phyloP scores from a whole-genome alignment of 148 eudicot species.

The Rhododendron molle region DNA sequence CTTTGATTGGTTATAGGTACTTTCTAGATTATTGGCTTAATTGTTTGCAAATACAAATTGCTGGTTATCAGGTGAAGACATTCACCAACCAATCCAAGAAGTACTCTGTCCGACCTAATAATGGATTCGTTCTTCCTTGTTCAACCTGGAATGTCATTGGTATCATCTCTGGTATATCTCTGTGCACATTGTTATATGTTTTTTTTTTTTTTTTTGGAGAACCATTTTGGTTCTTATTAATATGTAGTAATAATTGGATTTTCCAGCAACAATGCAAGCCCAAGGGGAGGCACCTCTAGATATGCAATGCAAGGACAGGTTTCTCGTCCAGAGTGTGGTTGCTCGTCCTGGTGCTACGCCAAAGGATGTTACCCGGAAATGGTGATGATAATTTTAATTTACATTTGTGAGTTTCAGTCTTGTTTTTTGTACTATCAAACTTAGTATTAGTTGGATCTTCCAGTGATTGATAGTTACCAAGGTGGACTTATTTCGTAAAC shows the following conservation, averaged over 20 bases:
- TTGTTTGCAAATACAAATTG: background rate
- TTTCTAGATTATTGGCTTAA: background rate
- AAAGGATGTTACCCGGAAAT: conserved; percentile 75
- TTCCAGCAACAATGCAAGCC: conserved; percentile 81
- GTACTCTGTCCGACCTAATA: conserved; percentile 75
- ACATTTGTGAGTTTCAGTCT: background rate
- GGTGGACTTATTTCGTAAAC: conserved; percentile 5
- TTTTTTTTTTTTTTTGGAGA: background rate
- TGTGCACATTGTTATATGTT: background rate
- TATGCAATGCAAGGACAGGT: conserved; percentile 86
- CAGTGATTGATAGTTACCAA: background rate
- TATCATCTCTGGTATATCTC: background rate
- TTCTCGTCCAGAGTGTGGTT: conserved; percentile 68
- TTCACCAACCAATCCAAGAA: conserved; percentile 66
- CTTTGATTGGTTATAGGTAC: background rate
- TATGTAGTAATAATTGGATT: background rate
- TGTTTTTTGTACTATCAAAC: background rate
- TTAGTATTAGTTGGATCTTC: background rate
- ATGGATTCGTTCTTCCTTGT: conserved; percentile 65
- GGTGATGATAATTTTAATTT: conserved; percentile 30
- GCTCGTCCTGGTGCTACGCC: conserved; percentile 45
- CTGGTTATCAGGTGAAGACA: conserved; percentile 56
- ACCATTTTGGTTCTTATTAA: background rate
- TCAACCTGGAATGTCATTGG: conserved; percentile 71
- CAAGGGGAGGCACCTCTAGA: conserved; percentile 74